These are phyloP conservation scores for Glycine soja DNA, from an alignment of 306 rosid genomes.

Conservation along the genomic window DNA sequence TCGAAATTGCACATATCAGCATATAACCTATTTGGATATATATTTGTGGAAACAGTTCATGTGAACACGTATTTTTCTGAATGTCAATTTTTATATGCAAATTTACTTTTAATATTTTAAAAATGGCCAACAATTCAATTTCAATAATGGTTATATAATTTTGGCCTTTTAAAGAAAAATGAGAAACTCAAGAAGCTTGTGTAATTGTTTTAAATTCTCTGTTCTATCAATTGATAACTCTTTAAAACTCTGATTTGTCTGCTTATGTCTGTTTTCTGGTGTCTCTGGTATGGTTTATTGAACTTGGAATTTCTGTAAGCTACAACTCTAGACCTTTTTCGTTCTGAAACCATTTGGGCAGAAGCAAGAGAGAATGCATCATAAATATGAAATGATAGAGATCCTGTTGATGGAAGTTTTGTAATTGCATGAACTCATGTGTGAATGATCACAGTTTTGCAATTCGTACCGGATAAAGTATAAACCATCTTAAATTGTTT, in stretches of 20 bases:
- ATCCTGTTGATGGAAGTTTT: neutral
- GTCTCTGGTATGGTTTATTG: slow-evolving; percentile 7
- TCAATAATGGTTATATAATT: neutral
- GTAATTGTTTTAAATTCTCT: neutral
- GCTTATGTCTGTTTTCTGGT: neutral
- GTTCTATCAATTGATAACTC: neutral
- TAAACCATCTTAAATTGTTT: neutral
- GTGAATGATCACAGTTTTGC: neutral
- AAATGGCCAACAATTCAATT: neutral
- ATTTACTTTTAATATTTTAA: neutral
- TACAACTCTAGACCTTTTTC: neutral
- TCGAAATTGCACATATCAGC: neutral
- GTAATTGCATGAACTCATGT: neutral
- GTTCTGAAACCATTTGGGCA: neutral
- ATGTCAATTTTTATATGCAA: neutral
- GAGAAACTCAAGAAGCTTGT: neutral
- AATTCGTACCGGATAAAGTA: neutral
- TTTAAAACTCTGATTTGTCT: neutral
- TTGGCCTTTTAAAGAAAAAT: neutral
- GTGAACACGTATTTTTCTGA: neutral
- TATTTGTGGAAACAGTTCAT: neutral
- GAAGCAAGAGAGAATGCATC: slow-evolving; percentile 12
- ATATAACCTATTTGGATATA: neutral
- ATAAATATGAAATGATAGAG: neutral
- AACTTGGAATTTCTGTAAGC: slow-evolving; percentile 3